Conservation (phyloP, 345 rosid species). For the Linum lewisii region DNA sequence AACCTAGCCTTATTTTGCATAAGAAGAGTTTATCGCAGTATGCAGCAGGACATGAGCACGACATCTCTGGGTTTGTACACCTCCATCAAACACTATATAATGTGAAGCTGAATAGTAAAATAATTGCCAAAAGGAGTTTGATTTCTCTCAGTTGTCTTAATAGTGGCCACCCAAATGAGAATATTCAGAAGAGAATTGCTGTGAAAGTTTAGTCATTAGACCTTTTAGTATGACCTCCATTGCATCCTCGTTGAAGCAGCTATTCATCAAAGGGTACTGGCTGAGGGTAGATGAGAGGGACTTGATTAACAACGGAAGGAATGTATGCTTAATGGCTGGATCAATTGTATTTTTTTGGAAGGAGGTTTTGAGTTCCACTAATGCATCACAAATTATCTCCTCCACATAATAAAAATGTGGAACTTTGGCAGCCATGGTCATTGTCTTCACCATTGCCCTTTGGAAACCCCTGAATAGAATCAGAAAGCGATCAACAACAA, state of each 20-base stretch:
- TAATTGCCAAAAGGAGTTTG: no score
- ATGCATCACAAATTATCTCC: constrained; percentile 76
- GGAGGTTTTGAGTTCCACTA: constrained; percentile 59
- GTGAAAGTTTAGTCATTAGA: constrained; percentile 14
- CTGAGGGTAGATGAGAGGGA: constrained; percentile 74
- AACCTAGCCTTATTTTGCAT: background rate
- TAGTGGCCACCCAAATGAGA: background rate
- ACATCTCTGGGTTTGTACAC: no score
- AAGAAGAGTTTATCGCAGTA: no score
- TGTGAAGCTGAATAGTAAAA: no score
- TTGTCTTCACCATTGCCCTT: constrained; percentile 86
- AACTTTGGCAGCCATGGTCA: constrained; percentile 83
- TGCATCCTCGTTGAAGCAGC: constrained; percentile 74
- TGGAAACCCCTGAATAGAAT: constrained; percentile 61
- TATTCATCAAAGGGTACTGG: constrained; percentile 71
- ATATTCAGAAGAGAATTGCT: background rate
- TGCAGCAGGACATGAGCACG: no score
- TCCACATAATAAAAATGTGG: constrained; percentile 96
- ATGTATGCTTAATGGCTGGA: constrained; percentile 60
- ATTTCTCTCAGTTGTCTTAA: no score
- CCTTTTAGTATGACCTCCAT: constrained; percentile 75
- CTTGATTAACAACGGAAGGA: constrained; percentile 77
- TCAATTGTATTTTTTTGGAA: constrained; percentile 62
- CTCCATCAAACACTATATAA: no score
- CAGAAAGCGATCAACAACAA: background rate